Conservation (phyloP, 202 grass and related monocot species). For the Brachypodium distachyon region DNA sequence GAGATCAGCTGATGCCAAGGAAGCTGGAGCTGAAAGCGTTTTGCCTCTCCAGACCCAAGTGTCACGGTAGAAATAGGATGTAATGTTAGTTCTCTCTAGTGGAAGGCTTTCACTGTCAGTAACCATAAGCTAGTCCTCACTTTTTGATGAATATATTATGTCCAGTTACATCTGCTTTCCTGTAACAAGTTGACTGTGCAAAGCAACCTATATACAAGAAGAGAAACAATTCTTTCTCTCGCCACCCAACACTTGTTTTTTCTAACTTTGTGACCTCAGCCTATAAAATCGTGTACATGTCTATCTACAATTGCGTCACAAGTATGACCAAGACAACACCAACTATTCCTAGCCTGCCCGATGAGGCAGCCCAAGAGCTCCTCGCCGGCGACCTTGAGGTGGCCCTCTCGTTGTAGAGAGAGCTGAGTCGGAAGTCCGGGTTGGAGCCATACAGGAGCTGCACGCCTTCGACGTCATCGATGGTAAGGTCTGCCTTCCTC, state of each 20-base stretch:
- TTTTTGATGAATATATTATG: slow-evolving; percentile 4
- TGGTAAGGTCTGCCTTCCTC: slow-evolving; percentile 59
- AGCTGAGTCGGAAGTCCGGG: slow-evolving; percentile 54
- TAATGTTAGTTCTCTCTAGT: background rate
- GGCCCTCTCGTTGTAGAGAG: slow-evolving; percentile 23
- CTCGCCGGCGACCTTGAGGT: background rate
- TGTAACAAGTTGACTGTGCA: background rate
- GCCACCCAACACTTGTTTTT: background rate
- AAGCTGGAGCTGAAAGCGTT: slow-evolving; percentile 42
- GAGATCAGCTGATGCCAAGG: slow-evolving; percentile 14
- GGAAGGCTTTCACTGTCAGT: background rate
- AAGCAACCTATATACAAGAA: background rate
- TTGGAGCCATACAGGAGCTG: slow-evolving; percentile 80
- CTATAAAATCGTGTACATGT: background rate
- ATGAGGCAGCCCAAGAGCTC: background rate
- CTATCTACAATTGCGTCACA: slow-evolving; percentile 20
- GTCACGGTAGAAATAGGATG: slow-evolving; percentile 15
- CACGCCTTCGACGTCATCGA: slow-evolving; percentile 80
- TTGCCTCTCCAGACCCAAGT: slow-evolving; percentile 51
- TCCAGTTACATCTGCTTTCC: slow-evolving; percentile 2
- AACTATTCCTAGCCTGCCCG: background rate
- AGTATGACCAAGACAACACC: slow-evolving; percentile 1
- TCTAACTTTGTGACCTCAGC: background rate
- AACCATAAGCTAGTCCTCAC: background rate
- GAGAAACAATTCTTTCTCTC: background rate